Conservation (phyloP, 495 filamentous ascomycete species). For the Durotheca rogersii region DNA sequence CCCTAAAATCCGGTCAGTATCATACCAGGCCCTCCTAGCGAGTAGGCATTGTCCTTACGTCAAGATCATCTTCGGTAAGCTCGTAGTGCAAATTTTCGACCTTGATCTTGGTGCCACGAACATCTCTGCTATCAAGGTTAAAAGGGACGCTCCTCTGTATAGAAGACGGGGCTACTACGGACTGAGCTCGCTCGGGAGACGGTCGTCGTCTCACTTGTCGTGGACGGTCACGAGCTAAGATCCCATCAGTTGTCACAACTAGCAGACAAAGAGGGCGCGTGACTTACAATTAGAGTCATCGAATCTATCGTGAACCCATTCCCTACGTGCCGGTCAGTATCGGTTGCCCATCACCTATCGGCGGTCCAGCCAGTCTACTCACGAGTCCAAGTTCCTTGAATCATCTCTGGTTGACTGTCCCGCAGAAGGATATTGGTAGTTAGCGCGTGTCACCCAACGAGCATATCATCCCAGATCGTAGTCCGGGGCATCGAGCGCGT, state of each 20-base stretch:
- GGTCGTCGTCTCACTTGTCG: conserved; percentile 42
- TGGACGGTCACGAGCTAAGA: conserved; percentile 42
- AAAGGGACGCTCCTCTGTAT: conserved; percentile 8
- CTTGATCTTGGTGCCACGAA: conserved; percentile 67
- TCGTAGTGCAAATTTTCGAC: conserved; percentile 96
- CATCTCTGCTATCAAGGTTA: conserved; percentile 38
- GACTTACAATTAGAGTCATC: conserved; percentile 58
- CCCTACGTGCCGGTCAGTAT: conserved; percentile 48
- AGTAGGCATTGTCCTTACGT: conserved; percentile 52
- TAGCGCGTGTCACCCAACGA: conserved; percentile 57
- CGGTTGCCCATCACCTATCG: neutral
- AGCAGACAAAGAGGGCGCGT: conserved; percentile 17
- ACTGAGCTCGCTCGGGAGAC: conserved; percentile 56
- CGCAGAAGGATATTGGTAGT: conserved; percentile 49
- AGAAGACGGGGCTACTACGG: conserved; percentile 25
- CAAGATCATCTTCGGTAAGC: conserved; percentile 79
- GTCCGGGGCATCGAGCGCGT: conserved; percentile 35
- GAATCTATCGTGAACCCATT: conserved; percentile 90
- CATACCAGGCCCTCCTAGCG: neutral
- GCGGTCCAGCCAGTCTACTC: too few relatives aligned
- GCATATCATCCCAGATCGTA: conserved; percentile 49
- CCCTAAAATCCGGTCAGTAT: conserved; percentile 53
- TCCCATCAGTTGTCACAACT: conserved; percentile 36
- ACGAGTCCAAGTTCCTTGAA: conserved; percentile 59
- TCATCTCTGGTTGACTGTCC: conserved; percentile 61